Percentiles rank a stretch among this genome's conserved stretches.
phyloP scores from a whole-genome alignment of 768 basidiomycete genomes.

The Obba rivulosa region DNA sequence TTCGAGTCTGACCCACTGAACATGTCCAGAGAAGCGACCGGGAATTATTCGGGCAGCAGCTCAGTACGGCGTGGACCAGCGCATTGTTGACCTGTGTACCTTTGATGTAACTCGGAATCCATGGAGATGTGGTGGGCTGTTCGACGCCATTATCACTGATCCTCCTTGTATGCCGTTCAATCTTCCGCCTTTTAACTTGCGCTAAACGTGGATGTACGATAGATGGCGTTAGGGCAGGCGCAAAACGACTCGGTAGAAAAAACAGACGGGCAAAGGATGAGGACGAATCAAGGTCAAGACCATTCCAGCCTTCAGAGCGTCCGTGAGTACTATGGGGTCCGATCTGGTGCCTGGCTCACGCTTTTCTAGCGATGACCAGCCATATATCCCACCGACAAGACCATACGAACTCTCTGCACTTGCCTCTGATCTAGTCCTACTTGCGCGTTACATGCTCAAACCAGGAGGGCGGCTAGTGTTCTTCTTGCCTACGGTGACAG shows the following conservation, averaged over 20 bases:
- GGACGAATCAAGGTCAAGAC: not conserved
- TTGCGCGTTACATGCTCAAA: conserved; percentile 79
- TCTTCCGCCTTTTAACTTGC: not conserved
- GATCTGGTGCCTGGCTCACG: not conserved
- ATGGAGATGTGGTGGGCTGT: conserved; percentile 82
- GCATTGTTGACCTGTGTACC: conserved; percentile 80
- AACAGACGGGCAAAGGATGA: conserved; percentile 27
- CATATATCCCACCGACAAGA: conserved; percentile 84
- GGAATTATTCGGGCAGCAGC: conserved; percentile 77
- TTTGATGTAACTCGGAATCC: conserved; percentile 92
- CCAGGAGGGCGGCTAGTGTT: conserved; percentile 89
- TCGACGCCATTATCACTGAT: conserved; percentile 94
- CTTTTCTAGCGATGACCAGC: conserved; percentile 44
- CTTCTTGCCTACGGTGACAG: conserved; percentile 89
- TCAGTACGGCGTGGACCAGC: conserved; percentile 73
- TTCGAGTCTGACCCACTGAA: not conserved
- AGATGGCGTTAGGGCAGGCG: conserved; percentile 92
- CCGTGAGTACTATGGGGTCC: conserved; percentile 38
- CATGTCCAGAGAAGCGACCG: conserved; percentile 35
- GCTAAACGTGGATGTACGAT: not conserved
- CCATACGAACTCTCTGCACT: conserved; percentile 91
- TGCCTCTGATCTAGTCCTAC: conserved; percentile 71
- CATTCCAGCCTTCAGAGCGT: conserved; percentile 13
- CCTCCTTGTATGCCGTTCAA: conserved; percentile 70
- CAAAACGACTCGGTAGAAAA: conserved; percentile 74